A percentile compares a stretch with the other conserved stretches of the same genome.
These are phyloP conservation scores for Beta corolliflora DNA, from an alignment of 179 eudicot species.

Conservation along the genomic window DNA sequence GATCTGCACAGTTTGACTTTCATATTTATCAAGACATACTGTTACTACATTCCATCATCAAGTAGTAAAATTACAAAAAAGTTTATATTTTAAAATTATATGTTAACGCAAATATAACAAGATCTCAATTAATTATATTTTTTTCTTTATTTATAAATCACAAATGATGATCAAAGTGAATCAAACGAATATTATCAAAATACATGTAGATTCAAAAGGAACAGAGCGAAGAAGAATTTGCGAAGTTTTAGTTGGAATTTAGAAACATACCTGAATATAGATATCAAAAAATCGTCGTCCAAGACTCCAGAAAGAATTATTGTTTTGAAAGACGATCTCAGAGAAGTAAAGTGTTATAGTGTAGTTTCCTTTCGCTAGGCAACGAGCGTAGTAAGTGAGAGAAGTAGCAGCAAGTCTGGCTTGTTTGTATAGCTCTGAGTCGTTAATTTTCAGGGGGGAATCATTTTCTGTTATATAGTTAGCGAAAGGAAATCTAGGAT, in stretches of 20 bases:
- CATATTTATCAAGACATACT: background rate
- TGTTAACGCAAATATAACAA: too few species aligned
- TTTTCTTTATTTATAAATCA: too few species aligned
- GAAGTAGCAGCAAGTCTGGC: constrained; percentile 38
- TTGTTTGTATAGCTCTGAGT: constrained; percentile 24
- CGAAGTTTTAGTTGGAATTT: too few species aligned
- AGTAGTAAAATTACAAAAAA: too few species aligned
- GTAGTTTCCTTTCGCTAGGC: constrained; percentile 33
- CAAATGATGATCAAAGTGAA: too few species aligned
- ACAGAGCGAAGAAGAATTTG: background rate
- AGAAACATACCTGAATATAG: constrained; percentile 32
- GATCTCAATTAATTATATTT: too few species aligned
- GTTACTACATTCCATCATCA: too few species aligned
- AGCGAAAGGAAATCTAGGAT: background rate
- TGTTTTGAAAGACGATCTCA: constrained; percentile 29
- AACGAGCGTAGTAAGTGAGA: constrained; percentile 40
- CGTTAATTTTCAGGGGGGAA: constrained; percentile 19
- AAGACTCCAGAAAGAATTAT: constrained; percentile 21
- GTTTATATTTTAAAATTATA: too few species aligned
- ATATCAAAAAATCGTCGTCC: constrained; percentile 40
- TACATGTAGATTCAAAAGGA: too few species aligned
- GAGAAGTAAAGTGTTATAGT: constrained; percentile 32
- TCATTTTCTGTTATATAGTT: constrained; percentile 13
- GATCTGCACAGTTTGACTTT: too few species aligned
- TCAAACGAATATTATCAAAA: too few species aligned